Evolutionary conservation across 352 stramenopile genomes (phyloP).

Genomic region (Pythium graminicola): DNA sequence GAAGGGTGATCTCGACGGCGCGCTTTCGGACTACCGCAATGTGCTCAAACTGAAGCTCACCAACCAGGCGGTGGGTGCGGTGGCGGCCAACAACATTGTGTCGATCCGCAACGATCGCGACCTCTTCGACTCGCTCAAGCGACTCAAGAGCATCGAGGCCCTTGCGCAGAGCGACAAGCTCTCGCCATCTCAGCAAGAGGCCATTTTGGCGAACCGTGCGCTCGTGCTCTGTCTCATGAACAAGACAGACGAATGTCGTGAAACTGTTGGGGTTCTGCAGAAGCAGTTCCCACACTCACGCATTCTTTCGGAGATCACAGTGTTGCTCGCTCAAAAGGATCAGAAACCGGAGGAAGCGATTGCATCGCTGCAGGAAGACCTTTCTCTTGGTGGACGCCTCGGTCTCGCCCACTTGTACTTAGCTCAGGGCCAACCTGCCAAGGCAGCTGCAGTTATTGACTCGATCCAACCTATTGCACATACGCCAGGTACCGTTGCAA

Average conservation of each 20-base stretch:
- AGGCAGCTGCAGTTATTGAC: constrained; percentile 52
- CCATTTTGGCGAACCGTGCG: constrained; percentile 66
- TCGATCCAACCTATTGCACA: constrained; percentile 60
- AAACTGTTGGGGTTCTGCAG: constrained; percentile 45
- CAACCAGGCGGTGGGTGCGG: constrained; percentile 53
- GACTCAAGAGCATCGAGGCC: constrained; percentile 58
- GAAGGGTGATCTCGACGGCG: constrained; percentile 55
- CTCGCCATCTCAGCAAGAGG: constrained; percentile 49
- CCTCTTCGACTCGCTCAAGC: constrained; percentile 80
- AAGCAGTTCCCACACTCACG: constrained; percentile 54
- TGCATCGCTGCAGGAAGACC: constrained; percentile 30
- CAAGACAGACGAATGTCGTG: constrained; percentile 68
- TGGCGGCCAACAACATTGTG: constrained; percentile 80
- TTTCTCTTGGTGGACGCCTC: constrained; percentile 55
- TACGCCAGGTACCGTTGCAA: constrained; percentile 71
- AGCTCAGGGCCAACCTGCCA: constrained; percentile 36
- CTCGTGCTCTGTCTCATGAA: constrained; percentile 68
- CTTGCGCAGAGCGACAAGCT: constrained; percentile 57
- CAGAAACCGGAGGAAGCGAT: constrained; percentile 47
- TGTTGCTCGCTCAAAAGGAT: constrained; percentile 61
- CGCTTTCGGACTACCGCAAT: constrained; percentile 66
- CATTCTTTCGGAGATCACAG: constrained; percentile 51
- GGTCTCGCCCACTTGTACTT: constrained; percentile 65
- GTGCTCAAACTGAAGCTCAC: constrained; percentile 75
- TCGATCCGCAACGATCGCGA: constrained; percentile 71